phyloP scores from a whole-genome alignment of 805 yeast genomes.

The Cyberlindnera euphorbiae region DNA sequence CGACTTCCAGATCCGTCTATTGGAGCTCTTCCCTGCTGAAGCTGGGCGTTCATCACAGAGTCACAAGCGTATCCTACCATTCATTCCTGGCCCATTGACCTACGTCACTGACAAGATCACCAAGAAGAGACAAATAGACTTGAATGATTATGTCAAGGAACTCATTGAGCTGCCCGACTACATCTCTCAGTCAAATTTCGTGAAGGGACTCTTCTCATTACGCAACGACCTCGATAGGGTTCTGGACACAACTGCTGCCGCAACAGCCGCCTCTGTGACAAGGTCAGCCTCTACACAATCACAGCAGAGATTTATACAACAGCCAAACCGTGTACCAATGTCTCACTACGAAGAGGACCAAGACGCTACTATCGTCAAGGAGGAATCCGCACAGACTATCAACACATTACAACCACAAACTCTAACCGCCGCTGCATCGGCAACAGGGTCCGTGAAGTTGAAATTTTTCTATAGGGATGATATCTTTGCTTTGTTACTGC shows the following conservation, averaged over 20 bases:
- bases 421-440: conserved; percentile 3
- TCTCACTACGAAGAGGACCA: conserved; percentile 12
- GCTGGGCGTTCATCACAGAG: conserved; percentile 78
- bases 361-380: conserved; percentile 28
- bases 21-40: conserved; percentile 84
- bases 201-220: conserved; percentile 65
- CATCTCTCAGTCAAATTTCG: conserved; percentile 65
- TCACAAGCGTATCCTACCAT: conserved; percentile 77
- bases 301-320: conserved; percentile 7
- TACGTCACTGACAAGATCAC: conserved; percentile 78
- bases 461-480: conserved; percentile 79
- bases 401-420: conserved; percentile 9
- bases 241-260: conserved; percentile 2
- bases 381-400: conserved; percentile 21
- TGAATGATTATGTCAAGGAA: conserved; percentile 52
- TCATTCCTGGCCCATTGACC: conserved; percentile 93
- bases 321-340: conserved; percentile 6
- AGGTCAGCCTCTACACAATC: conserved; percentile 1
- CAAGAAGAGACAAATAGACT: conserved; percentile 46
- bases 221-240: conserved; percentile 31
- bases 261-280: background rate
- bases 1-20: conserved; percentile 79
- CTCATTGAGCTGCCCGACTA: conserved; percentile 70
- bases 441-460: conserved; percentile 41
- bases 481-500: conserved; percentile 65